Evolutionary conservation across 495 filamentous ascomycete genomes (phyloP).

Genomic region (Xylaria bambusicola): DNA sequence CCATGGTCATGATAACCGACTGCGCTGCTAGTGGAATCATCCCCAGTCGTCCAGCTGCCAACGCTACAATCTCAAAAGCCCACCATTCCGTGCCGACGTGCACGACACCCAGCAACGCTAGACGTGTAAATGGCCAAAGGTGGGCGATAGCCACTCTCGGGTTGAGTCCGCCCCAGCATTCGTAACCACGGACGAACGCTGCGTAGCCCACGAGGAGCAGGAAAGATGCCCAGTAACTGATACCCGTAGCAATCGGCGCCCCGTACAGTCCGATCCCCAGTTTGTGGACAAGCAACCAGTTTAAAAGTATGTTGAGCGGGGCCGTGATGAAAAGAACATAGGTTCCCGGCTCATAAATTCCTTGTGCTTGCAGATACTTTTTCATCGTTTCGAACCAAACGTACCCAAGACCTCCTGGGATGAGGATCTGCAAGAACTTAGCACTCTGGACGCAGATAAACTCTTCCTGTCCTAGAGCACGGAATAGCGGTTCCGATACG

Average conservation of each 20-base stretch:
- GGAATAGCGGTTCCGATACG: constrained; percentile 75
- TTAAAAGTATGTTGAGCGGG: constrained; percentile 73
- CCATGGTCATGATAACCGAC: constrained; percentile 91
- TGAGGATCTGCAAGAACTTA: constrained; percentile 72
- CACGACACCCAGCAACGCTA: constrained; percentile 78
- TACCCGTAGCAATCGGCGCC: constrained; percentile 79
- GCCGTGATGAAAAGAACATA: constrained; percentile 85
- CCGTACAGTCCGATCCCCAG: constrained; percentile 72
- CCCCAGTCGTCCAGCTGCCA: constrained; percentile 81
- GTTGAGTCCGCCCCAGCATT: constrained; percentile 84
- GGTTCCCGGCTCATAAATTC: constrained; percentile 84
- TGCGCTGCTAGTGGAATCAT: constrained; percentile 84
- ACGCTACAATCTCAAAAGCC: constrained; percentile 94
- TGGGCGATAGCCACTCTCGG: constrained; percentile 61
- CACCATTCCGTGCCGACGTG: constrained; percentile 96
- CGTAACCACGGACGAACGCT: constrained; percentile 68
- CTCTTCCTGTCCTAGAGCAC: constrained; percentile 74
- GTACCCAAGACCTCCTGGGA: constrained; percentile 86
- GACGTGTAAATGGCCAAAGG: constrained; percentile 70
- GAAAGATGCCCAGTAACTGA: constrained; percentile 88
- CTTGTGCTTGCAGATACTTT: constrained; percentile 90
- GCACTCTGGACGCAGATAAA: constrained; percentile 75
- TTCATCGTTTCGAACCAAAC: constrained; percentile 92
- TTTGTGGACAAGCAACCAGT: constrained; percentile 77
- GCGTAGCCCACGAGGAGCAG: constrained; percentile 74